These are phyloP conservation scores for Fusarium gaditjirri DNA, from an alignment of 2,329 filamentous ascomycete genomes.

Conservation along the genomic window DNA sequence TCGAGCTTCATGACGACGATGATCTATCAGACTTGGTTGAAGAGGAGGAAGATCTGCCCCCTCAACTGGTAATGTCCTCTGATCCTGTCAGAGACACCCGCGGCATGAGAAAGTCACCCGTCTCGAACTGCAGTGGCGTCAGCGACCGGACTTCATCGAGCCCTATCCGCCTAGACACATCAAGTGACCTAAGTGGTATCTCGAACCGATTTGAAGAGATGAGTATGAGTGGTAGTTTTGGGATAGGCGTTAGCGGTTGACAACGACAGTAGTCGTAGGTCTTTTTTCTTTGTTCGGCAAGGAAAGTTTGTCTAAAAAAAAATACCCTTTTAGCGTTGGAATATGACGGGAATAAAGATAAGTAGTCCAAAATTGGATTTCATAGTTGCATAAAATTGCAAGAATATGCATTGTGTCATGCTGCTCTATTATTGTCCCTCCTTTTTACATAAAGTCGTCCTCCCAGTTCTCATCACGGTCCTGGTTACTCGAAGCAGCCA, in stretches of 20 bases:
- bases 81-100: conserved; percentile 8
- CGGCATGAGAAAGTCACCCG: conserved; percentile 6
- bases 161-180: conserved; percentile 44
- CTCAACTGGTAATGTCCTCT: conserved; percentile 14
- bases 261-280: conserved; percentile 4
- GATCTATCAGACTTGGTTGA: conserved; percentile 45
- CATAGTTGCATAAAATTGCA: background rate
- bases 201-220: conserved; percentile 49
- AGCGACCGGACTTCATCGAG: conserved; percentile 42
- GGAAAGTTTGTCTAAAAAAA: conserved; percentile 1
- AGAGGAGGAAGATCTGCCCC: conserved; percentile 41
- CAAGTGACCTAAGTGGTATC: conserved; percentile 44
- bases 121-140: conserved; percentile 23
- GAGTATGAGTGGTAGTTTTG: conserved; percentile 45
- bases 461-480: conserved; percentile 80
- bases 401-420: background rate
- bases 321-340: conserved; percentile 31
- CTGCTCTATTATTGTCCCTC: background rate
- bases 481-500: conserved; percentile 84
- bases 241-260: conserved; percentile 48
- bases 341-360: background rate
- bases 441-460: conserved; percentile 90
- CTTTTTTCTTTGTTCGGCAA: background rate
- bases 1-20: conserved; percentile 36
- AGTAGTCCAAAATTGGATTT: background rate